A percentile compares a stretch with the other conserved stretches of the same genome.
These are phyloP conservation scores for Mortierella sp. DNA, from an alignment of 371 early-diverging fungal species.

Conservation along the genomic window DNA sequence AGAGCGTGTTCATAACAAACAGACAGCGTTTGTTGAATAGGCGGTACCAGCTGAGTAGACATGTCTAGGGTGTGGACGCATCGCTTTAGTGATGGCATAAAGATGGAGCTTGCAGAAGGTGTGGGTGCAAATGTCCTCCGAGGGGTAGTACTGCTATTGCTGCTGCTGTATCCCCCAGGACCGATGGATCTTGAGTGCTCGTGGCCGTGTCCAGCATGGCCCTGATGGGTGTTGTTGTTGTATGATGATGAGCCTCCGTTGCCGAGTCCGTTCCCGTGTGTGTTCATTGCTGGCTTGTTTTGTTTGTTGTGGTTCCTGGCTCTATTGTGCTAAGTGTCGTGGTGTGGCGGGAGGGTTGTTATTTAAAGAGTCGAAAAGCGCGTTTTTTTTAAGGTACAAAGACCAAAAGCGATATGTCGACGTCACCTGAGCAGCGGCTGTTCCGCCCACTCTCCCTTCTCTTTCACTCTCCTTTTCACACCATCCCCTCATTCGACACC, in stretches of 20 bases:
- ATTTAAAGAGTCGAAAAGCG: background rate
- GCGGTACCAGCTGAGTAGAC: slow-evolving; percentile 31
- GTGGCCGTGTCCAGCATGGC: slow-evolving; percentile 7
- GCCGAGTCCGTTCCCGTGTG: slow-evolving; percentile 1
- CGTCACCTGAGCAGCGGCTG: background rate
- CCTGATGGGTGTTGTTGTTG: background rate
- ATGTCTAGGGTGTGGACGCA: slow-evolving; percentile 36
- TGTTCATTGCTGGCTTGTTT: background rate
- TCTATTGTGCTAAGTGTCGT: background rate
- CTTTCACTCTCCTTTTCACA: background rate
- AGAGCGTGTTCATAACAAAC: background rate
- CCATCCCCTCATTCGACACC: background rate
- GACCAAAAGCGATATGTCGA: background rate
- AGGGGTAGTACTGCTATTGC: background rate
- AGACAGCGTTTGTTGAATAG: background rate
- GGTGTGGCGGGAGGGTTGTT: background rate
- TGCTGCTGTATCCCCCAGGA: background rate
- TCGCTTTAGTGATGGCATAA: slow-evolving; percentile 35
- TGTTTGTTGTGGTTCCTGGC: background rate
- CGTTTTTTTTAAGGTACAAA: too few relatives aligned
- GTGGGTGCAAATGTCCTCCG: background rate
- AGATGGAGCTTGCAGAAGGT: background rate
- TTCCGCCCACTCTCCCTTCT: background rate
- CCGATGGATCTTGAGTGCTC: background rate
- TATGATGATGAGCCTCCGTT: slow-evolving; percentile 4